Percentiles rank a stretch among this genome's conserved stretches.
These are phyloP conservation scores for Emergomyces pasteurianus DNA, from an alignment of 2,329 filamentous ascomycete genomes.

Conservation along the genomic window DNA sequence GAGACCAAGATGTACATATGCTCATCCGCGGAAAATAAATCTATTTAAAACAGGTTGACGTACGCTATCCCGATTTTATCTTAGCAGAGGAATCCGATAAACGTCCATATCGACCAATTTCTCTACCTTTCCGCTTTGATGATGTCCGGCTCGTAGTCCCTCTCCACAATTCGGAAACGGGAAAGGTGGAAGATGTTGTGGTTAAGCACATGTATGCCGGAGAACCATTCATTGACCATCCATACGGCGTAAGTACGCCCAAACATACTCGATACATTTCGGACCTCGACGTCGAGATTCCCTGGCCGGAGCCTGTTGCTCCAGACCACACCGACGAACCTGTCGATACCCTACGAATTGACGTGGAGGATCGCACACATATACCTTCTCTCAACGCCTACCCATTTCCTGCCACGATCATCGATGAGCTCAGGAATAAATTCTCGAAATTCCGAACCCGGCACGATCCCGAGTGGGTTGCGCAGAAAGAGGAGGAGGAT, in stretches of 20 bases:
- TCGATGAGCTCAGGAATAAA: slow-evolving; percentile 76
- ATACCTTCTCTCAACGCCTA: slow-evolving; percentile 63
- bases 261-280: slow-evolving; percentile 46
- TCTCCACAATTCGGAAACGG: slow-evolving; percentile 53
- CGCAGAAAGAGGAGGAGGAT: slow-evolving; percentile 50
- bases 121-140: slow-evolving; percentile 52
- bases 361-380: slow-evolving; percentile 64
- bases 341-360: slow-evolving; percentile 62
- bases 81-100: slow-evolving; percentile 26
- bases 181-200: slow-evolving; percentile 58
- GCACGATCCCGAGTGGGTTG: slow-evolving; percentile 63
- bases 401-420: slow-evolving; percentile 65
- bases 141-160: slow-evolving; percentile 73
- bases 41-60: slow-evolving; percentile 24
- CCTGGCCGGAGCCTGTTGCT: slow-evolving; percentile 54
- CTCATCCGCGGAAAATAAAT: not conserved
- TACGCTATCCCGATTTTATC: slow-evolving; percentile 28
- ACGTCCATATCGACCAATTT: slow-evolving; percentile 35
- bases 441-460: slow-evolving; percentile 72
- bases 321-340: slow-evolving; percentile 43
- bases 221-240: slow-evolving; percentile 40
- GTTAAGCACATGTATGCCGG: slow-evolving; percentile 56
- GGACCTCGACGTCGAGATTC: slow-evolving; percentile 59
- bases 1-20: not conserved
- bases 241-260: slow-evolving; percentile 32